These are phyloP conservation scores for Aspergillus brunneoviolaceus DNA, from an alignment of 2,329 filamentous ascomycete species.

Conservation along the genomic window DNA sequence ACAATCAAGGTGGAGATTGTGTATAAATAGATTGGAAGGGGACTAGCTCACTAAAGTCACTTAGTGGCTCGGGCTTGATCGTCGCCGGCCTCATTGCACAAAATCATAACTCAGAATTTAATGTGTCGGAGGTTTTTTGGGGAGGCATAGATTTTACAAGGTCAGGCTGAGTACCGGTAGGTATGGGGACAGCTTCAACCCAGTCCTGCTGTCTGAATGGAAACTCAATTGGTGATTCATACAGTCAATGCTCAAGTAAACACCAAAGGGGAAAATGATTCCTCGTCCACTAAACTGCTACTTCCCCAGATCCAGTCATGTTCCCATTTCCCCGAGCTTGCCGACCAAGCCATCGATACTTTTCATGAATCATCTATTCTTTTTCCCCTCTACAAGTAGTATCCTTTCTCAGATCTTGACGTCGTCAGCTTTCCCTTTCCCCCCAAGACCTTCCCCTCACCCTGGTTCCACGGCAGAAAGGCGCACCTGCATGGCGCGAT, in stretches of 20 bases:
- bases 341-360: too few species aligned
- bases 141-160: too few species aligned
- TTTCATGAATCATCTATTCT: not conserved
- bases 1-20: not conserved
- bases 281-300: not conserved
- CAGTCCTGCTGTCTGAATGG: too few species aligned
- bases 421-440: slow-evolving; percentile 10
- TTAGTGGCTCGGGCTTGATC: not conserved
- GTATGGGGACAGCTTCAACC: too few species aligned
- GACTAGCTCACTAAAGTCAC: not conserved
- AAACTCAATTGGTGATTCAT: too few species aligned
- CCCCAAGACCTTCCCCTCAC: not conserved
- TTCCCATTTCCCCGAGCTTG: not conserved
- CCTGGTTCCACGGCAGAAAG: slow-evolving; percentile 10
- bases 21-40: slow-evolving; percentile 6
- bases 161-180: too few species aligned
- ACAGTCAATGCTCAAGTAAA: not conserved
- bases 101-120: not conserved
- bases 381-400: not conserved
- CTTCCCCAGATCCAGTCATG: not conserved
- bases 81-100: not conserved
- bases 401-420: slow-evolving; percentile 8
- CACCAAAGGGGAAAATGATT: not conserved
- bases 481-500: slow-evolving; percentile 19
- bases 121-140: not conserved